Percentiles rank a stretch among this genome's conserved stretches.
These are phyloP conservation scores for Craspedostauros australis DNA, from an alignment of 108 stramenopile species.

Conservation along the genomic window DNA sequence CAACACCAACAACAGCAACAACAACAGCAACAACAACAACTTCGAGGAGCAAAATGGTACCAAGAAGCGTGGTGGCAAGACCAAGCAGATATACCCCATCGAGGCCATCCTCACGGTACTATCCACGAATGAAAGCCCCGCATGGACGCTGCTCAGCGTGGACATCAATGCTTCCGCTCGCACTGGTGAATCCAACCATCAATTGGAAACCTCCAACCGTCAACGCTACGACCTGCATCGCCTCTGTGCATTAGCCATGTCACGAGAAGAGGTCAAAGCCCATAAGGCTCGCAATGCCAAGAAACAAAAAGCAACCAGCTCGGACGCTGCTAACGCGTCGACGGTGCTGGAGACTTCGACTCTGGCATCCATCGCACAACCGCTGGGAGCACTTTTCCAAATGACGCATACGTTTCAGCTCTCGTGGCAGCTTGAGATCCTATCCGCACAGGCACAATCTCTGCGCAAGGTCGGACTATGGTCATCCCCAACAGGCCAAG, in stretches of 20 bases:
- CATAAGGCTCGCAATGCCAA: conserved; percentile 3
- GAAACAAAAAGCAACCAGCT: conserved; percentile 5
- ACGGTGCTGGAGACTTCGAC: not conserved
- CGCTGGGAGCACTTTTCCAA: conserved; percentile 66
- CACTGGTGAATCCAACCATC: conserved; percentile 87
- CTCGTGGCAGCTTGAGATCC: conserved; percentile 76
- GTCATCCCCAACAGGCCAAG: not conserved
- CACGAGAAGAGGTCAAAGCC: conserved; percentile 44
- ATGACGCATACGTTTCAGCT: conserved; percentile 73
- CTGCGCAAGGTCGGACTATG: conserved; percentile 30
- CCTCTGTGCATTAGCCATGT: conserved; percentile 74
- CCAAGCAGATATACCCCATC: conserved; percentile 58
- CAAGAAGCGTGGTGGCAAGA: no score
- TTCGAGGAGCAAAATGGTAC: no score
- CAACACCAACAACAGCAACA: conserved; percentile 4
- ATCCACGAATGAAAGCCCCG: conserved; percentile 21
- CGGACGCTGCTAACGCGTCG: not conserved
- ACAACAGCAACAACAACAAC: not conserved
- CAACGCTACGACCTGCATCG: conserved; percentile 84
- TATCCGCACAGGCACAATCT: conserved; percentile 78
- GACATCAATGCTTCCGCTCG: conserved; percentile 67
- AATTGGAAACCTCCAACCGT: conserved; percentile 61
- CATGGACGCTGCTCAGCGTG: conserved; percentile 74
- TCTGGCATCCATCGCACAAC: conserved; percentile 35
- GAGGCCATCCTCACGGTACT: conserved; percentile 76